Percentiles rank a stretch among this genome's conserved stretches.
Evolutionary conservation across 129 eudicot species (phyloP).

Genomic region (Saussurea involucrata): DNA sequence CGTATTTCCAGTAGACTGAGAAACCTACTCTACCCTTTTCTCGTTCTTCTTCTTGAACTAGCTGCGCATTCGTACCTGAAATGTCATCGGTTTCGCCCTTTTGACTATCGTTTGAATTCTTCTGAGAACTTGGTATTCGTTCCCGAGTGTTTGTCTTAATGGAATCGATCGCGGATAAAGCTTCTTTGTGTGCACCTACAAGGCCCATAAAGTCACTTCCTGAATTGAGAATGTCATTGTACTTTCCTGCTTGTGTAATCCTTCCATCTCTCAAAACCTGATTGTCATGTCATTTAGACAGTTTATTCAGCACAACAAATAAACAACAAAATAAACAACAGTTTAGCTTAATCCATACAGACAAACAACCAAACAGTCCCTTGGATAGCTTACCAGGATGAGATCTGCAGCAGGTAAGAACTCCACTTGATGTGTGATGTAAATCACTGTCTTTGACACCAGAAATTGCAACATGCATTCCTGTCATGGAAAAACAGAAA

Average conservation of each 20-base stretch:
- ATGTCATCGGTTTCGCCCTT: conserved; percentile 13
- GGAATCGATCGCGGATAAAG: conserved; percentile 27
- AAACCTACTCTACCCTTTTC: conserved; percentile 33
- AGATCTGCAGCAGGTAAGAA: conserved; percentile 40
- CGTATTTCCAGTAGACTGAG: conserved; percentile 43
- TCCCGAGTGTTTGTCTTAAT: background rate
- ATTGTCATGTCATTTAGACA: background rate
- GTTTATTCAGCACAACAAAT: background rate
- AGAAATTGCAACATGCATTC: conserved; percentile 33
- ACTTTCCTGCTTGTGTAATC: conserved; percentile 38
- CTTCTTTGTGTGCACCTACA: conserved; percentile 39
- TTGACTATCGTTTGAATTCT: conserved; percentile 9
- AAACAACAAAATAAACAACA: background rate
- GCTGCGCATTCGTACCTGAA: conserved; percentile 18
- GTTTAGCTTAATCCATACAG: background rate
- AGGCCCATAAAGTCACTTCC: conserved; percentile 31
- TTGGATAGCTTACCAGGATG: conserved; percentile 26
- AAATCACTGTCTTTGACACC: conserved; percentile 32
- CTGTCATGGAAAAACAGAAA: background rate
- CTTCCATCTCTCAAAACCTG: conserved; percentile 36
- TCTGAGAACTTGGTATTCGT: background rate
- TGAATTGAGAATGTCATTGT: conserved; percentile 21
- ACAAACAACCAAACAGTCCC: background rate
- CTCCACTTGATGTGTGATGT: conserved; percentile 42
- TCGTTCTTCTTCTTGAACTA: conserved; percentile 40